These are phyloP conservation scores for Spathaspora sp. DNA, from an alignment of 805 yeast genomes.

Conservation along the genomic window DNA sequence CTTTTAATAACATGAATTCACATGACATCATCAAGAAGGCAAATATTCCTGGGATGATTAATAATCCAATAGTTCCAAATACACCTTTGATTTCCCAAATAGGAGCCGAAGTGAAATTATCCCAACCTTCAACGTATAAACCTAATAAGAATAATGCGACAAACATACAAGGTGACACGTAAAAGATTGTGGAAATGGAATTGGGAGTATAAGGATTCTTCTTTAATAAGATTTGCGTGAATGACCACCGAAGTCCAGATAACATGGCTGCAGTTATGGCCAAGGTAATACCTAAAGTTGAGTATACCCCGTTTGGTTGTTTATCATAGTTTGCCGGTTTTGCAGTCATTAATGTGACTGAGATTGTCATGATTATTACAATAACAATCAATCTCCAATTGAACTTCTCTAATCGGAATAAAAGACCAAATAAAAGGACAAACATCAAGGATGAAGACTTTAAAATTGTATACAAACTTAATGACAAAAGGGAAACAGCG, in stretches of 20 bases:
- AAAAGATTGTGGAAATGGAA: constrained; percentile 80
- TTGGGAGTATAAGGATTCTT: constrained; percentile 54
- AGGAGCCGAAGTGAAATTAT: constrained; percentile 45
- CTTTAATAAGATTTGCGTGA: constrained; percentile 78
- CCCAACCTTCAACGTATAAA: constrained; percentile 63
- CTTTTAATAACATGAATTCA: constrained; percentile 78
- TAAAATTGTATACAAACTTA: constrained; percentile 88
- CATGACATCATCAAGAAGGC: constrained; percentile 89
- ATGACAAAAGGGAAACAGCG: constrained; percentile 72
- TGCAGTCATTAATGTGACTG: constrained; percentile 86
- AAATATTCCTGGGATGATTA: constrained; percentile 77
- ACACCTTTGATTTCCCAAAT: constrained; percentile 68
- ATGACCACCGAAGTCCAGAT: constrained; percentile 93
- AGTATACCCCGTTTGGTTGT: constrained; percentile 11
- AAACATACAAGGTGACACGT: constrained; percentile 83
- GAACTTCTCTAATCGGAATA: constrained; percentile 74
- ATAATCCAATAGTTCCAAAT: constrained; percentile 48
- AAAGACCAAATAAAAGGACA: constrained; percentile 82
- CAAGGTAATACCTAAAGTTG: constrained; percentile 58
- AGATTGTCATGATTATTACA: constrained; percentile 73
- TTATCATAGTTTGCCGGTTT: constrained; percentile 17
- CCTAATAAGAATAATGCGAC: constrained; percentile 60
- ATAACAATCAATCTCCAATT: constrained; percentile 65
- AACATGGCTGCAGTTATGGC: constrained; percentile 77
- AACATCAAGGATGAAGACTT: constrained; percentile 86